Evolutionary conservation across 257 asterid species (phyloP).

Genomic region (Nemophila menziesii): DNA sequence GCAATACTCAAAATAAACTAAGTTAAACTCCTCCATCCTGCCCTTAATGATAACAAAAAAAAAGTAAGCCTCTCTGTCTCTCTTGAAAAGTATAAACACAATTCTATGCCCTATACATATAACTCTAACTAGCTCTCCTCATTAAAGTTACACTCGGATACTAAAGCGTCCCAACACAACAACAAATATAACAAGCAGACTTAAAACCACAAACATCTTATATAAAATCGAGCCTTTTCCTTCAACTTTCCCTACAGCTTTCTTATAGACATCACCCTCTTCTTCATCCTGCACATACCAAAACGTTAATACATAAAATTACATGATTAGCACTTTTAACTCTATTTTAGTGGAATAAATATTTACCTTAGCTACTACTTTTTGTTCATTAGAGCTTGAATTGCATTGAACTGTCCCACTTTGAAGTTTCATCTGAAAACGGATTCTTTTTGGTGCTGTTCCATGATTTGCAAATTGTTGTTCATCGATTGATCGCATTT

Average conservation of each 20-base stretch:
- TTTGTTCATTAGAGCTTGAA: constrained; percentile 16
- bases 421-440: constrained; percentile 35
- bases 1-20: too few relatives aligned
- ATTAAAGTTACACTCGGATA: constrained; percentile 8
- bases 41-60: background rate
- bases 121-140: background rate
- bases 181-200: constrained; percentile 29
- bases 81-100: background rate
- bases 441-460: constrained; percentile 60
- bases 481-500: constrained; percentile 9
- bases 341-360: background rate
- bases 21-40: background rate
- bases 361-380: constrained; percentile 33
- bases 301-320: background rate
- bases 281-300: constrained; percentile 41
- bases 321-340: background rate
- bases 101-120: background rate
- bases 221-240: constrained; percentile 14
- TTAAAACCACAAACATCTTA: constrained; percentile 28
- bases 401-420: constrained; percentile 41
- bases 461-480: constrained; percentile 32
- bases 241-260: constrained; percentile 9
- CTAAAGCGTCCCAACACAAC: constrained; percentile 26
- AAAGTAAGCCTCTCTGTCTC: background rate
- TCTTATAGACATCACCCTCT: constrained; percentile 4